Conservation (phyloP, 148 eudicot genomes). For the Arctostaphylos glauca region DNA sequence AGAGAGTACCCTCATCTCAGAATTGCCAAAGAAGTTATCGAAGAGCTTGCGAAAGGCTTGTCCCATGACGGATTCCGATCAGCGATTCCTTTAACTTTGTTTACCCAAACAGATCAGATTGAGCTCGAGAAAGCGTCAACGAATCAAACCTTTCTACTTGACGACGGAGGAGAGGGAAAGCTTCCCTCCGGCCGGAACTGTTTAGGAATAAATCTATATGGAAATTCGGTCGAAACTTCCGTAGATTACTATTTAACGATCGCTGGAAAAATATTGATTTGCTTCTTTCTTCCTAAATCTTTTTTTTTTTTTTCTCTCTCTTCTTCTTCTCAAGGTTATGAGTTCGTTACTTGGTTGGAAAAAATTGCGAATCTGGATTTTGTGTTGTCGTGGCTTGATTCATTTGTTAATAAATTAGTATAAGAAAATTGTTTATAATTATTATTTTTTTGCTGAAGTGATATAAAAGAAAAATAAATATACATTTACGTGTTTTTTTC, state of each 20-base stretch:
- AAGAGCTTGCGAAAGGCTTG: conserved; percentile 98
- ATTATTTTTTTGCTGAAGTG: too few species aligned
- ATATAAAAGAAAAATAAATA: too few species aligned
- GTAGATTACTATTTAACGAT: background rate
- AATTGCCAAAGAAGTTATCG: conserved; percentile 94
- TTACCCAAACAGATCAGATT: conserved; percentile 8
- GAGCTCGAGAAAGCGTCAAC: conserved; percentile 8
- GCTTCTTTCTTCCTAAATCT: background rate
- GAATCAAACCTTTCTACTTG: background rate
- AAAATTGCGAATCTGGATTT: too few species aligned
- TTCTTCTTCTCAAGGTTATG: background rate
- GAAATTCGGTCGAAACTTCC: background rate
- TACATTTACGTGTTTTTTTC: too few species aligned
- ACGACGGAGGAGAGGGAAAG: background rate
- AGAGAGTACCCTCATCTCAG: conserved; percentile 79
- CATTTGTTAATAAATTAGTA: too few species aligned
- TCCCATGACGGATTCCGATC: conserved; percentile 56
- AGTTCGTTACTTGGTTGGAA: too few species aligned
- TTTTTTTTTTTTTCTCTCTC: background rate
- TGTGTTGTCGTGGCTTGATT: too few species aligned
- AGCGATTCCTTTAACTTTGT: conserved; percentile 11
- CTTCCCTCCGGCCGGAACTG: background rate
- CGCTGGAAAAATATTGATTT: background rate
- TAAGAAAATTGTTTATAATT: too few species aligned
- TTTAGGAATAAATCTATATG: background rate